phyloP scores from a whole-genome alignment of 1,284 basidiomycete genomes.

The Trametes versicolor region DNA sequence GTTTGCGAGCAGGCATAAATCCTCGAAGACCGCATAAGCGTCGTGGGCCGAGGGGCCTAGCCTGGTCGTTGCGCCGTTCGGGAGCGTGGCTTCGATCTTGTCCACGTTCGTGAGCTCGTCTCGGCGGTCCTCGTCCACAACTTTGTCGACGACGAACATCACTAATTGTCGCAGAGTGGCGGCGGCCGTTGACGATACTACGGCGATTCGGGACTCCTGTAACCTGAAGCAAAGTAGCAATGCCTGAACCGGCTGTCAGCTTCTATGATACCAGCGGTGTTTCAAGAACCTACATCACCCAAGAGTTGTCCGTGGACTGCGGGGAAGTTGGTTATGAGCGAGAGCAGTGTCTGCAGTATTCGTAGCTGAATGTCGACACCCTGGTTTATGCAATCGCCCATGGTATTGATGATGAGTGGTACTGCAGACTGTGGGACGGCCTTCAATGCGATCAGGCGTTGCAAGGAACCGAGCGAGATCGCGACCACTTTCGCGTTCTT shows the following conservation, averaged over 20 bases:
- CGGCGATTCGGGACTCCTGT: conserved; percentile 94
- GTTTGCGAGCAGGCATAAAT: conserved; percentile 89
- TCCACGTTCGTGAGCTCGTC: conserved; percentile 48
- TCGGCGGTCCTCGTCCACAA: conserved; percentile 80
- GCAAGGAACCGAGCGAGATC: conserved; percentile 91
- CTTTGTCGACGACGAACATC: conserved; percentile 98
- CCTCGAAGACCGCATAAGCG: conserved; percentile 89
- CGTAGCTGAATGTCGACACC: conserved; percentile 96
- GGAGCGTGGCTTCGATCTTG: conserved; percentile 61
- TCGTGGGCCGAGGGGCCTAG: conserved; percentile 88
- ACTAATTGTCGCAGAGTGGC: conserved; percentile 96
- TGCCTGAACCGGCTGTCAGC: conserved; percentile 59
- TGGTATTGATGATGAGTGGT: conserved; percentile 81
- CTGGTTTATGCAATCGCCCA: conserved; percentile 88
- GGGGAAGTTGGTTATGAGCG: conserved; percentile 88
- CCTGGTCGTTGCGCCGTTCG: conserved; percentile 66
- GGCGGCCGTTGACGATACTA: conserved; percentile 97
- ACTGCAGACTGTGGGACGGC: conserved; percentile 86
- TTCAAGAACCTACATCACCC: conserved; percentile 69
- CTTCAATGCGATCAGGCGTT: conserved; percentile 89
- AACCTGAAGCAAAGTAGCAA: conserved; percentile 93
- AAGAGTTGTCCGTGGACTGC: conserved; percentile 83
- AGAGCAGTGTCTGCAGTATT: conserved; percentile 90
- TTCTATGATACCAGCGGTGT: background rate
- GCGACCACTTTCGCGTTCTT: conserved; percentile 95